These are phyloP conservation scores for Orbilia oligospora DNA, from an alignment of 2,329 filamentous ascomycete species.

Conservation along the genomic window DNA sequence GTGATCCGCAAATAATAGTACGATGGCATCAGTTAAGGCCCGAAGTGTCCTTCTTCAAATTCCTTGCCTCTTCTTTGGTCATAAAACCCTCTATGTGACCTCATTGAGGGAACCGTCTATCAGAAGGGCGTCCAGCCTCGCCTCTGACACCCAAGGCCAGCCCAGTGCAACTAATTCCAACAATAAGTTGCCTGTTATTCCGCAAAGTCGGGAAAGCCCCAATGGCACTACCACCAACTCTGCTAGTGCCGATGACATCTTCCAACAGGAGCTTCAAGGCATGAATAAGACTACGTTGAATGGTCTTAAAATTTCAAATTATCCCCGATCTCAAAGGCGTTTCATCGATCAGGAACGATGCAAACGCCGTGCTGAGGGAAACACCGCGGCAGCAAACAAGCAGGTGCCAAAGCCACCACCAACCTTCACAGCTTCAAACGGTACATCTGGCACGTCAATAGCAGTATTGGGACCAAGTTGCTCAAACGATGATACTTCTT, in stretches of 20 bases:
- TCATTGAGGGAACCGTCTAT: neutral
- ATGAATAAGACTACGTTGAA: slow-evolving; percentile 30
- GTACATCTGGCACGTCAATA: neutral
- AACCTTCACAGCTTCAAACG: neutral
- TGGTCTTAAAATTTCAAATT: slow-evolving; percentile 14
- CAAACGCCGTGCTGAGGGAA: slow-evolving; percentile 2
- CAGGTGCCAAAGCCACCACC: neutral
- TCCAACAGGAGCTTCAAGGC: slow-evolving; percentile 21
- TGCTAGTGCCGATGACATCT: slow-evolving; percentile 1
- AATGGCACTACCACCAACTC: neutral
- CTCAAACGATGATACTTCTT: neutral
- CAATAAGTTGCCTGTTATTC: neutral
- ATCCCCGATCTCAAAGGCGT: slow-evolving; percentile 14
- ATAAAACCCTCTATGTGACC: neutral
- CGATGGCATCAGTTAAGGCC: neutral
- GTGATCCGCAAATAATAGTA: neutral
- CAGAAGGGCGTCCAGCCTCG: neutral
- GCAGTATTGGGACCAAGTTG: neutral
- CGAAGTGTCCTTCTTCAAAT: neutral
- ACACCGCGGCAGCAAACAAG: neutral
- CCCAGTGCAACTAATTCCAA: slow-evolving; percentile 3
- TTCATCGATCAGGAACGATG: slow-evolving; percentile 44
- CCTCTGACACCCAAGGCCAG: neutral
- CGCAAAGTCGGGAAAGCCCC: neutral
- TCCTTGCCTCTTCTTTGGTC: neutral